These are phyloP conservation scores for Terfezia claveryi DNA, from an alignment of 495 filamentous ascomycete genomes.

Conservation along the genomic window DNA sequence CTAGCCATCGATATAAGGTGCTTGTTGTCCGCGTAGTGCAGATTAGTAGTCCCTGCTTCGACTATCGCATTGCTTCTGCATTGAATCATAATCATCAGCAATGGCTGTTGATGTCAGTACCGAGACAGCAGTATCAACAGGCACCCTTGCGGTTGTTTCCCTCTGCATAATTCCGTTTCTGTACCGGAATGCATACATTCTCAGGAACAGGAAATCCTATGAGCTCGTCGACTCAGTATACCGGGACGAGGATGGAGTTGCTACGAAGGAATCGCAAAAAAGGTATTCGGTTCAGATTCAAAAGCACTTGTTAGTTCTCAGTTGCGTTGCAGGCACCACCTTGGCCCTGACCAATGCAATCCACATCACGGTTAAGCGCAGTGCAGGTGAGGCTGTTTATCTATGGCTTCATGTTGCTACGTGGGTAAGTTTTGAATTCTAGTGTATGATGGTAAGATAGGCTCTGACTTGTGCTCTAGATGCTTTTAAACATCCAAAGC, in stretches of 20 bases:
- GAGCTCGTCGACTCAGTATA: conserved; percentile 21
- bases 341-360: conserved; percentile 26
- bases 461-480: conserved; percentile 1
- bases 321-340: conserved; percentile 25
- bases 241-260: conserved; percentile 40
- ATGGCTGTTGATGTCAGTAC: too few species aligned
- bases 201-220: background rate
- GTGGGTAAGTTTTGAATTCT: conserved; percentile 24
- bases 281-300: conserved; percentile 30
- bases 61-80: too few species aligned
- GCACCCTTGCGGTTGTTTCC: background rate
- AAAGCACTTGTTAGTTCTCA: conserved; percentile 25
- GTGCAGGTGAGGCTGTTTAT: conserved; percentile 14
- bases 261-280: conserved; percentile 32
- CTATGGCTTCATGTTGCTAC: conserved; percentile 23
- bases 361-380: conserved; percentile 19
- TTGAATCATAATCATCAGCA: too few species aligned
- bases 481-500: background rate
- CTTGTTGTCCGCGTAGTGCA: too few species aligned
- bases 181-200: background rate
- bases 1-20: too few species aligned
- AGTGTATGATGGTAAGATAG: too few species aligned
- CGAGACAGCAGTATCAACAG: too few species aligned
- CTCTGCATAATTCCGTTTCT: background rate
- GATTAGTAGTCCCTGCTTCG: too few species aligned